These are phyloP conservation scores for Purshia tridentata DNA, from an alignment of 306 rosid genomes.

Conservation along the genomic window DNA sequence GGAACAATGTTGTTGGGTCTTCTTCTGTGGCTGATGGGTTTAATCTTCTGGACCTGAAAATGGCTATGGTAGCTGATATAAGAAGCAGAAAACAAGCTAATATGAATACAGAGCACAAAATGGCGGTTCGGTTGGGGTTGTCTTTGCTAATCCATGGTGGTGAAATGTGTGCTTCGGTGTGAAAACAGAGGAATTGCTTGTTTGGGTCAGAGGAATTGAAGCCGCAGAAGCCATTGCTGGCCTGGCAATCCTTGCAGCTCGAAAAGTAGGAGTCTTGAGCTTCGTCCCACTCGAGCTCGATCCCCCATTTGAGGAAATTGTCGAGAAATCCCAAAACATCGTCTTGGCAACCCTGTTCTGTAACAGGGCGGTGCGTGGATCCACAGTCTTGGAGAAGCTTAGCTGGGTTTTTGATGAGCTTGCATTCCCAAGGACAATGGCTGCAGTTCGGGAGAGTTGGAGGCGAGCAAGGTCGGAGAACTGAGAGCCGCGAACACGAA, in stretches of 20 bases:
- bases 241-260: constrained; percentile 48
- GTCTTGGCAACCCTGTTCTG: constrained; percentile 48
- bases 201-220: constrained; percentile 61
- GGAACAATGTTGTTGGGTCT: constrained; percentile 71
- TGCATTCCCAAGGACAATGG: constrained; percentile 76
- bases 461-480: constrained; percentile 61
- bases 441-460: constrained; percentile 56
- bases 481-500: constrained; percentile 59
- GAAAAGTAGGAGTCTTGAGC: constrained; percentile 58
- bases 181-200: constrained; percentile 55
- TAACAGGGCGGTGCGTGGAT: constrained; percentile 36
- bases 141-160: constrained; percentile 50
- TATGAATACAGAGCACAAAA: constrained; percentile 37
- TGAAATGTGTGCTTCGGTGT: constrained; percentile 29
- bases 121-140: constrained; percentile 34
- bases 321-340: constrained; percentile 66
- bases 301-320: constrained; percentile 37
- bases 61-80: constrained; percentile 9
- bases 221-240: constrained; percentile 60
- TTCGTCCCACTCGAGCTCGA: constrained; percentile 77
- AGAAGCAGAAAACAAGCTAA: constrained; percentile 44
- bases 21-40: constrained; percentile 41
- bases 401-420: constrained; percentile 57
- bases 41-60: constrained; percentile 45
- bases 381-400: constrained; percentile 52